phyloP scores from a whole-genome alignment of 1,284 basidiomycete genomes.

The Taiwanofungus camphoratus region DNA sequence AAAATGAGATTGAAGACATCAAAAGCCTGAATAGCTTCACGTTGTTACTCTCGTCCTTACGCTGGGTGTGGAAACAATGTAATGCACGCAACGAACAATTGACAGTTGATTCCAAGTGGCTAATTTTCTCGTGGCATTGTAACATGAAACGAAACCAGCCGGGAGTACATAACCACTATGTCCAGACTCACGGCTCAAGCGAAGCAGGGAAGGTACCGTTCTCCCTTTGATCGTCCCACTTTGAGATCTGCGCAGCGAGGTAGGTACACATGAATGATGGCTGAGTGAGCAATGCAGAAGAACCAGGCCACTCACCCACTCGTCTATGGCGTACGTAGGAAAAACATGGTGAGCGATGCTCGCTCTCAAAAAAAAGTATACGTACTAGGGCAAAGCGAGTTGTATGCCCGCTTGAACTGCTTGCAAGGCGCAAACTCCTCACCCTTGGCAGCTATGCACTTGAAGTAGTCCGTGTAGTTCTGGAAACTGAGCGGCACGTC shows the following conservation, averaged over 20 bases:
- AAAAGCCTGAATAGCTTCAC: no score
- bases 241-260: slow-evolving; percentile 50
- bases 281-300: neutral
- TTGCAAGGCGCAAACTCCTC: slow-evolving; percentile 98
- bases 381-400: slow-evolving; percentile 97
- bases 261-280: slow-evolving; percentile 13
- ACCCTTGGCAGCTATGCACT: slow-evolving; percentile 95
- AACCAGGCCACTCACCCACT: slow-evolving; percentile 41
- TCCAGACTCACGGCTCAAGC: slow-evolving; percentile 60
- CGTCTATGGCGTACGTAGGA: slow-evolving; percentile 34
- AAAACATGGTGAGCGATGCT: slow-evolving; percentile 6
- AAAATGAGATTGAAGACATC: no score
- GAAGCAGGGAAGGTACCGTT: slow-evolving; percentile 88
- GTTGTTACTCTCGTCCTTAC: no score
- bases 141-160: neutral
- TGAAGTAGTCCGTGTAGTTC: slow-evolving; percentile 97
- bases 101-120: no score
- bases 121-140: no score
- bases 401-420: slow-evolving; percentile 96
- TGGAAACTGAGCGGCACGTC: slow-evolving; percentile 64
- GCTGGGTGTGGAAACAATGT: no score
- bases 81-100: no score
- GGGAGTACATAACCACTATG: no score
- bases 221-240: slow-evolving; percentile 93
- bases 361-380: no score